Percentiles rank a stretch among this genome's conserved stretches.
Conservation (phyloP, 441 rosid species). For the Populus trichocarpa region DNA sequence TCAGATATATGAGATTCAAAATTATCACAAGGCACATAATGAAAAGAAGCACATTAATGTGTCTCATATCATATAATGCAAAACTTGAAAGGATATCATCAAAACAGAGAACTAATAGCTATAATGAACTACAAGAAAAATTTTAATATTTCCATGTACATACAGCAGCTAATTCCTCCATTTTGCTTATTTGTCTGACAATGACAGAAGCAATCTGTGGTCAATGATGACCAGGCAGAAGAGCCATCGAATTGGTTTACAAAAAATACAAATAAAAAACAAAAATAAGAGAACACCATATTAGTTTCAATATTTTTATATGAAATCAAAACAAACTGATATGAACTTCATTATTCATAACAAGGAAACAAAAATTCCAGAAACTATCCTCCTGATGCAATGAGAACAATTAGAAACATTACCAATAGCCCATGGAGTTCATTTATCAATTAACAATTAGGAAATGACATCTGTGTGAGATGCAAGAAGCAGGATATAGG, state of each 20-base stretch:
- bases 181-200: not conserved
- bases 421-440: not conserved
- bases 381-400: not conserved
- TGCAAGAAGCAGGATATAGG: not conserved
- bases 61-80: not conserved
- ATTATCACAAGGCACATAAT: constrained; percentile 26
- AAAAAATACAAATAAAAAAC: too few relatives aligned
- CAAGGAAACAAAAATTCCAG: not conserved
- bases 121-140: not conserved
- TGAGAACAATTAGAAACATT: constrained; percentile 1
- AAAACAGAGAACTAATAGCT: not conserved
- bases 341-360: not conserved
- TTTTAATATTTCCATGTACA: too few relatives aligned
- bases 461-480: not conserved
- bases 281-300: not conserved
- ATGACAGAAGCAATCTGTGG: not conserved
- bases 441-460: not conserved
- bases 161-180: not conserved
- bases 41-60: constrained; percentile 1
- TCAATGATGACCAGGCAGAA: not conserved
- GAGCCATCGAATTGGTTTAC: not conserved
- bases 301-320: not conserved
- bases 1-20: constrained; percentile 84
- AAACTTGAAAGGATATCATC: not conserved
- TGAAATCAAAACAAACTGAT: not conserved